phyloP scores from a whole-genome alignment of 345 rosid genomes.

The Eucalyptus marginata region DNA sequence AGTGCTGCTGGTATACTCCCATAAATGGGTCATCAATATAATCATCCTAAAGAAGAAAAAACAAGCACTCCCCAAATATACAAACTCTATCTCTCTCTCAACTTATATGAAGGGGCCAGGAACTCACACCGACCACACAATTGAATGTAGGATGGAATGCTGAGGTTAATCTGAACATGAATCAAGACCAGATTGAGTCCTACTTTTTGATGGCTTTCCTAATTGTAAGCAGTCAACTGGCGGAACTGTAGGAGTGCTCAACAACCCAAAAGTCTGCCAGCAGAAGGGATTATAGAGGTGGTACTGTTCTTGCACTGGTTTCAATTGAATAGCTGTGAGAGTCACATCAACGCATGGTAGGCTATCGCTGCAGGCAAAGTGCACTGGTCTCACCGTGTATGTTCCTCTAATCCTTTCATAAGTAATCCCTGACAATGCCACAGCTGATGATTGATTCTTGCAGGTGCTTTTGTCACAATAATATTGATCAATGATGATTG shows the following conservation, averaged over 20 bases:
- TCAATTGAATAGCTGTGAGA: conserved; percentile 52
- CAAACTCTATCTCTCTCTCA: conserved; percentile 9
- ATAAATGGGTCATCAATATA: background rate
- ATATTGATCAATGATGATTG: conserved; percentile 83
- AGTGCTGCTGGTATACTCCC: background rate
- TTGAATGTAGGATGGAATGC: background rate
- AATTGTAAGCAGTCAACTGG: conserved; percentile 77
- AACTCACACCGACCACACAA: conserved; percentile 43
- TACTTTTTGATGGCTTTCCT: conserved; percentile 75
- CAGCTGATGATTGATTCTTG: conserved; percentile 75
- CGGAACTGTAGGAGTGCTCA: conserved; percentile 69
- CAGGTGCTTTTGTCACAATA: conserved; percentile 76
- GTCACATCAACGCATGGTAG: conserved; percentile 79
- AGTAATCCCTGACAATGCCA: conserved; percentile 75
- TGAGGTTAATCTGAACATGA: conserved; percentile 32
- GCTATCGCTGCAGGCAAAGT: conserved; percentile 88
- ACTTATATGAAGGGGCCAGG: conserved; percentile 47
- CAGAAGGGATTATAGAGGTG: conserved; percentile 85
- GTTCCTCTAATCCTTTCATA: conserved; percentile 78
- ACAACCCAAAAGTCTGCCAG: conserved; percentile 83
- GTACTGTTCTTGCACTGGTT: conserved; percentile 58
- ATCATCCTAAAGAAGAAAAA: conserved; percentile 6
- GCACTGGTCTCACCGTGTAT: conserved; percentile 82
- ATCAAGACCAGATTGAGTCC: conserved; percentile 51
- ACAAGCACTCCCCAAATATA: conserved; percentile 5